Conservation (phyloP, 2,329 filamentous ascomycete species). For the Aaosphaeria pasadenensis region DNA sequence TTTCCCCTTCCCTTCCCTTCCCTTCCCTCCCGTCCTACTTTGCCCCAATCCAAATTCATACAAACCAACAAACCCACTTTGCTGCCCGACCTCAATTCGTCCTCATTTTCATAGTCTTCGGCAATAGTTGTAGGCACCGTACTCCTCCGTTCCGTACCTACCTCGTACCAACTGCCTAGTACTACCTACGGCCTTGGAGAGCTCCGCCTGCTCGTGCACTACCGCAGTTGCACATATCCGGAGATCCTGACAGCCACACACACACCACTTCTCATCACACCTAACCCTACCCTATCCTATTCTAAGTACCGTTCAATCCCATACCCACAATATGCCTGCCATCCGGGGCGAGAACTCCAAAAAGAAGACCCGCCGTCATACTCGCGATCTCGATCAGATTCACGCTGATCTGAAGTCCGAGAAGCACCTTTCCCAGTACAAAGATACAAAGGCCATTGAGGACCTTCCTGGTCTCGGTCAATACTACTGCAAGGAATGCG, state of each 20-base stretch:
- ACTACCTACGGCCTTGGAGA: too few relatives aligned
- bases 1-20: too few relatives aligned
- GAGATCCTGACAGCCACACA: conserved; percentile 1
- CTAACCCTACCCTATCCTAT: neutral
- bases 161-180: too few relatives aligned
- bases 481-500: conserved; percentile 88
- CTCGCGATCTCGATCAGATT: conserved; percentile 89
- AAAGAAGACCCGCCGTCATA: conserved; percentile 47
- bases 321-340: conserved; percentile 42
- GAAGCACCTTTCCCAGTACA: conserved; percentile 76
- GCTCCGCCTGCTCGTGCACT: too few relatives aligned
- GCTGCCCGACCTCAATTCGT: too few relatives aligned
- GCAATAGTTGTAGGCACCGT: too few relatives aligned
- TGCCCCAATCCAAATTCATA: too few relatives aligned
- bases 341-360: conserved; percentile 49
- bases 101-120: too few relatives aligned
- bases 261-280: conserved; percentile 8
- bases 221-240: too few relatives aligned
- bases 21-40: too few relatives aligned
- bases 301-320: neutral
- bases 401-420: conserved; percentile 75
- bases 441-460: conserved; percentile 74
- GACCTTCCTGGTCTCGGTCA: conserved; percentile 84
- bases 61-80: too few relatives aligned
- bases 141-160: too few relatives aligned